Evolutionary conservation across 2,329 filamentous ascomycete species (phyloP).

Genomic region (Microdochium trichocladiopsis): DNA sequence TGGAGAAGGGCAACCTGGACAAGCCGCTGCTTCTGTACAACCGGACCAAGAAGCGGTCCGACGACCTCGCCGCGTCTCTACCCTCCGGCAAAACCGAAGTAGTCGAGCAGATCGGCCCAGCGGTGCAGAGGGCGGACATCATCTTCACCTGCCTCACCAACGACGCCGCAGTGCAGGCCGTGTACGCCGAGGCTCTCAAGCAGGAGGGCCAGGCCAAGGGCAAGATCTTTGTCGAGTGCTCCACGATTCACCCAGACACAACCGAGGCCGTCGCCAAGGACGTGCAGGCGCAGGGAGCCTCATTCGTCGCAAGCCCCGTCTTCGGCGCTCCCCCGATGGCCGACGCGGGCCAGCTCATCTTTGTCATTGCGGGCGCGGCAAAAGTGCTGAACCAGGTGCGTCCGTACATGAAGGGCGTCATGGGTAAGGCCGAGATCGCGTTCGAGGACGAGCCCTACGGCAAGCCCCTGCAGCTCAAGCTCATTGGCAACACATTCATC

Average conservation of each 20-base stretch:
- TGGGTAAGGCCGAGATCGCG: constrained; percentile 51
- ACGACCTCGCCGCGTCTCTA: constrained; percentile 55
- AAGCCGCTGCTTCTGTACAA: constrained; percentile 75
- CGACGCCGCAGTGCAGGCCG: constrained; percentile 63
- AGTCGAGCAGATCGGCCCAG: constrained; percentile 56
- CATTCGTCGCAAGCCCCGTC: constrained; percentile 68
- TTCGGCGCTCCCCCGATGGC: constrained; percentile 58
- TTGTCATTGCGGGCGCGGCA: constrained; percentile 56
- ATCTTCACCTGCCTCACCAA: constrained; percentile 79
- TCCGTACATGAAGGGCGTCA: constrained; percentile 61
- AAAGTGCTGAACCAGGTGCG: constrained; percentile 50
- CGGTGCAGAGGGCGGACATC: constrained; percentile 62
- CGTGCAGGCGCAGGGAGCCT: constrained; percentile 51
- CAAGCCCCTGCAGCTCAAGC: constrained; percentile 65
- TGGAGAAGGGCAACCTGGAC: constrained; percentile 66
- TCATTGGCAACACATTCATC: constrained; percentile 83
- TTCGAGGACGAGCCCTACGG: constrained; percentile 21
- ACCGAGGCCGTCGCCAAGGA: constrained; percentile 58
- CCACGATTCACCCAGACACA: constrained; percentile 79
- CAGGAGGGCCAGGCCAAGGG: constrained; percentile 41
- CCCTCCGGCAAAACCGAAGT: constrained; percentile 56
- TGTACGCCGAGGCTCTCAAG: constrained; percentile 48
- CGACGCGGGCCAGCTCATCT: constrained; percentile 57
- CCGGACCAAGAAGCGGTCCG: constrained; percentile 60
- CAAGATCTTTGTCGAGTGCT: constrained; percentile 83